Percentiles rank a stretch among this genome's conserved stretches.
Conservation (phyloP, 1,139 yeast genomes). For the Lodderomyces metapsilosis region DNA sequence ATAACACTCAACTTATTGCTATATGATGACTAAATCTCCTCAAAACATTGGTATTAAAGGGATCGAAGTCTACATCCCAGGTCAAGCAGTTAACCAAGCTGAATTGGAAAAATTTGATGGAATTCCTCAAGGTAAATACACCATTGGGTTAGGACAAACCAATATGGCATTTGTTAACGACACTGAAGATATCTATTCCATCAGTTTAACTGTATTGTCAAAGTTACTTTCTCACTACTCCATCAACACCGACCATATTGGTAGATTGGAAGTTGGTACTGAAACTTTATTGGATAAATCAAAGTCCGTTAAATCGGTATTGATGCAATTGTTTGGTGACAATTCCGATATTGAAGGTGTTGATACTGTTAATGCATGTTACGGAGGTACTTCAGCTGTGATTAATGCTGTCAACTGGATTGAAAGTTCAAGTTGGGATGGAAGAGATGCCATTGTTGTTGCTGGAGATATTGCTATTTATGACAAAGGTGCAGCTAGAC, state of each 20-base stretch:
- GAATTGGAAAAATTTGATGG: slow-evolving; percentile 85
- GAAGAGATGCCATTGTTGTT: slow-evolving; percentile 95
- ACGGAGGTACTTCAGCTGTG: slow-evolving; percentile 96
- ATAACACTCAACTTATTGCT: background rate
- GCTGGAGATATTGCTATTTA: slow-evolving; percentile 98
- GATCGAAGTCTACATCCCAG: slow-evolving; percentile 87
- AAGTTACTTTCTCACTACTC: slow-evolving; percentile 75
- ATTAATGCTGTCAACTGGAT: slow-evolving; percentile 95
- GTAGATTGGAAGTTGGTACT: slow-evolving; percentile 98
- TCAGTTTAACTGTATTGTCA: slow-evolving; percentile 80
- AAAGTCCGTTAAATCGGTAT: slow-evolving; percentile 92
- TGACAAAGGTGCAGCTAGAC: slow-evolving; percentile 97
- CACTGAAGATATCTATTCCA: slow-evolving; percentile 94
- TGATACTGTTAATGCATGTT: slow-evolving; percentile 96
- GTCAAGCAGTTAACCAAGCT: slow-evolving; percentile 78
- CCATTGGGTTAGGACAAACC: slow-evolving; percentile 98
- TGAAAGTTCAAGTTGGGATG: slow-evolving; percentile 97
- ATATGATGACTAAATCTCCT: slow-evolving; percentile 17
- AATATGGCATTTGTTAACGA: slow-evolving; percentile 97
- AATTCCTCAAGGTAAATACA: slow-evolving; percentile 92
- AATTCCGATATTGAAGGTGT: slow-evolving; percentile 94
- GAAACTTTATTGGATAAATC: slow-evolving; percentile 97
- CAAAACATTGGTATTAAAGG: slow-evolving; percentile 93
- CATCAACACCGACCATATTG: slow-evolving; percentile 78
- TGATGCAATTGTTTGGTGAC: slow-evolving; percentile 90